Base-by-base conservation (phyloP, 768 basidiomycete genomes). In the Kwoniella mangroviensis region DNA sequence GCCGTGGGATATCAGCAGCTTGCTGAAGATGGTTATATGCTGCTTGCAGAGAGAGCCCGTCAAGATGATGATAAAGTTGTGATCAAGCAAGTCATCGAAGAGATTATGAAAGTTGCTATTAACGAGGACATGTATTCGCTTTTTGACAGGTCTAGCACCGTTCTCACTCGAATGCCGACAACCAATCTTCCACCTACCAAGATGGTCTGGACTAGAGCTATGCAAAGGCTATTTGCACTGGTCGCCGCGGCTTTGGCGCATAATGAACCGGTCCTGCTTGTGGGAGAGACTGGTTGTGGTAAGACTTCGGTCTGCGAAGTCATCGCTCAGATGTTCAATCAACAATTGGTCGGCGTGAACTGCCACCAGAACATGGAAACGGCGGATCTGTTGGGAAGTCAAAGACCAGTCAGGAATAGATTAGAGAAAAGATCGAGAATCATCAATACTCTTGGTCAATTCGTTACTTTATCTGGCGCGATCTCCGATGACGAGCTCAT, bases 301-400 rank as follows among this genome's bases (percentile, higher is more conserved):
- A 99, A 99, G 84, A 99, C 97, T 0, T 97, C 96, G 0, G 91
- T 98, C 51, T 98, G 96, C 79, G 93, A 98, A 79, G 85, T 94
- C 4, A 91, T 91, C 73, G 91, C 97, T 0, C 87, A 90, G 54
- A 88, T 89, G 1, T 84, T 87, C 24, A 83, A 83, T 26, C 89
- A 88, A 76, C 84, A 81, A 43, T 85, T 99, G 28, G 85, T 90
- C 74, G 86, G 89, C 4, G 87, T 99, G 72, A 98, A 93, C 74
- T 98, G 97, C 77, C 97, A 99, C 81, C 94, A 97, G 83, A 98
- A 97, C 79, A 98, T 95, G 28, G 97, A 99, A 84, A 97, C 96
- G 0, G 93, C 95, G 12, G 97, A 99, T 81, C 86, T 99, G 24
- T 92, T 98, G 61, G 97, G 97, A 21, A 92, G 94, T 45, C 87